phyloP scores from a whole-genome alignment of 176 grass and related monocot species.

The Puccinellia tenuiflora region DNA sequence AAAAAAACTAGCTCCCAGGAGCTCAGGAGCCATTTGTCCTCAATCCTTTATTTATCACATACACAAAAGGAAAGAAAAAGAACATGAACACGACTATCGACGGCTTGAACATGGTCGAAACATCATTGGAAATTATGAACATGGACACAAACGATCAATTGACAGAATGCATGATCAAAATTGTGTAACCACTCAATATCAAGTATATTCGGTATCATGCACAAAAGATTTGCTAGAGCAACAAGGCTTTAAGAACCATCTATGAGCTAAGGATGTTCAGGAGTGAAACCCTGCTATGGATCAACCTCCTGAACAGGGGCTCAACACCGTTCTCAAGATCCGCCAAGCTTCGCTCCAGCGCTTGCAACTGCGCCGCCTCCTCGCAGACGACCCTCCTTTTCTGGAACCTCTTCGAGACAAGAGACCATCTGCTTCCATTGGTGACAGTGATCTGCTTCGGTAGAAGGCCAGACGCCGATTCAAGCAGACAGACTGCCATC shows the following conservation, averaged over 20 bases:
- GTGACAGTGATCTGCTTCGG: background rate
- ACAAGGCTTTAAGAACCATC: background rate
- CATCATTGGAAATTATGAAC: background rate
- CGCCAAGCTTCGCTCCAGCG: slow-evolving; percentile 5
- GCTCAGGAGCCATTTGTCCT: no score
- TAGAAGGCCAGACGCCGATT: background rate
- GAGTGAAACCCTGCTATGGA: slow-evolving; percentile 42
- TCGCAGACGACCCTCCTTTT: slow-evolving; percentile 23
- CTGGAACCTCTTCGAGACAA: slow-evolving; percentile 40
- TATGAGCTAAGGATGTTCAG: slow-evolving; percentile 48
- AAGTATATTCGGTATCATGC: slow-evolving; percentile 5
- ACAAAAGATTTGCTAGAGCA: background rate
- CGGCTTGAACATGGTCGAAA: background rate
- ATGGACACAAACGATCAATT: background rate
- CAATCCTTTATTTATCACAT: no score
- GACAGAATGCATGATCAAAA: slow-evolving; percentile 8
- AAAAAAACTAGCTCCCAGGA: no score
- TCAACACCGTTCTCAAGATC: slow-evolving; percentile 24
- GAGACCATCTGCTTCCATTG: slow-evolving; percentile 28
- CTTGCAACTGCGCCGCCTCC: slow-evolving; percentile 37
- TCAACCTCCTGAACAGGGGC: slow-evolving; percentile 32
- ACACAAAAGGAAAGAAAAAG: background rate
- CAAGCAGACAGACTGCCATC: slow-evolving; percentile 11
- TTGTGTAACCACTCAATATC: background rate
- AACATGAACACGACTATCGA: background rate